Evolutionary conservation across 1,139 yeast species (phyloP), one percentile per base, ranked within the genome.

Genomic region (Meyerozyma sp.): DNA sequence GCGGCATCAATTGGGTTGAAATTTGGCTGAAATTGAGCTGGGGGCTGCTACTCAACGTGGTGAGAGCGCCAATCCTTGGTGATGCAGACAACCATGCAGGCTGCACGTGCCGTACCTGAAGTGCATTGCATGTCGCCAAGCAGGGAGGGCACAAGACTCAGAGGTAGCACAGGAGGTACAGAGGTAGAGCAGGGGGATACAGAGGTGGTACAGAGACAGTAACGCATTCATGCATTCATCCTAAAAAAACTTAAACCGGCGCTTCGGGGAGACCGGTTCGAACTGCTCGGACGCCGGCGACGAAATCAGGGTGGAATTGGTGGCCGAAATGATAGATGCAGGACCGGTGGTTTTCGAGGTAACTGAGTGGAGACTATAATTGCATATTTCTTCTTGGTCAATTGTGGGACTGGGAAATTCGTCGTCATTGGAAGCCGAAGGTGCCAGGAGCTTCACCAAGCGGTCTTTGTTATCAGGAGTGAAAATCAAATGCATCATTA

Each of bases 401-500:
- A 34, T 23, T 6, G 9, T 18, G 16, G 37, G 37, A 9, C 37
- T 34, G n/a, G 35, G 25, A 21, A 25, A 25, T 14, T 23, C 39
- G 14, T 30, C 14, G 36, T 13, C 11, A 23, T 26, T 20, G 14
- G 26, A 32, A 18, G 11, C 34, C n/a, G 29, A 11, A 5, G 32
- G 43, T 5, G 27, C 34, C 18, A 21, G 36, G 16, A 28, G 36
- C 10, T 20, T 13, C n/a, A 6, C 14, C n/a, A 21, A 9, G 20
- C 14, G 21, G 9, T n/a, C 36, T 10, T 28, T 11, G 26, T 30
- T 38, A 23, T 32, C 39, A 13, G 25, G 14, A 18, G 40, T 35
- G 32, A 44, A 40, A 23, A 56, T 44, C 26, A 53, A 30, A 6
- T 54, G 58, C 16, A 48, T 39, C 14, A 56, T 38, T 8, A 57